Percentiles rank a stretch among this genome's conserved stretches.
Conservation (phyloP, 108 stramenopile species). For the Craspedostauros australis region DNA sequence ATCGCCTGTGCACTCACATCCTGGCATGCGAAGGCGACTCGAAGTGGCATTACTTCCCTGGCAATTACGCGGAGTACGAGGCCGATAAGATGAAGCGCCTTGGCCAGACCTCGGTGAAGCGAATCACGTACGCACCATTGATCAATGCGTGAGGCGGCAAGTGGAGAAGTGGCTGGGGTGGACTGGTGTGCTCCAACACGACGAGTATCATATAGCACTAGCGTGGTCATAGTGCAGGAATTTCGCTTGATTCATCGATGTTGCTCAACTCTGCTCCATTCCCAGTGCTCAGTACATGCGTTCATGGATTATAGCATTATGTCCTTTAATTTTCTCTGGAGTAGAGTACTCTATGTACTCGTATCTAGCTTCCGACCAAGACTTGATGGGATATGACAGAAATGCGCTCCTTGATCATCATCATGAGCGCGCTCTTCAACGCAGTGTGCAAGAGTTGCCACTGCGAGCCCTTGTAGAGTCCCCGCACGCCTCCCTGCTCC, state of each 20-base stretch:
- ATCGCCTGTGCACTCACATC: constrained; percentile 89
- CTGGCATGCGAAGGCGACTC: constrained; percentile 93
- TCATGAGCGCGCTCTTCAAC: constrained; percentile 75
- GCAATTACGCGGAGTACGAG: constrained; percentile 87
- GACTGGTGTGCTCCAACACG: no score
- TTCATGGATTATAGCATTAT: no score
- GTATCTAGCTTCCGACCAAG: constrained; percentile 1
- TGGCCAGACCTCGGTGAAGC: constrained; percentile 76
- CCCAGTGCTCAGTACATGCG: no score
- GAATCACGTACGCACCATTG: constrained; percentile 82
- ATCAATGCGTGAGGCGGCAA: constrained; percentile 75
- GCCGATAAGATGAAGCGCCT: constrained; percentile 59
- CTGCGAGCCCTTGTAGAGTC: constrained; percentile 71
- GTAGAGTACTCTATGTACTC: no score
- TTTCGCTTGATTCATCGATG: no score
- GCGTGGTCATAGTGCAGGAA: no score
- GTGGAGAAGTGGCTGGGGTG: no score
- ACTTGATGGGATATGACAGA: constrained; percentile 20
- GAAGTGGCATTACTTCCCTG: constrained; percentile 77
- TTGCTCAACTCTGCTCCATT: no score
- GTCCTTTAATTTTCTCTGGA: no score
- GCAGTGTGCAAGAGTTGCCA: constrained; percentile 75
- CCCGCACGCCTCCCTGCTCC: constrained; percentile 39
- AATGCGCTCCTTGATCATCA: constrained; percentile 78
- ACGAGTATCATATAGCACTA: no score